Percentiles rank a stretch among this genome's conserved stretches.
Conservation (phyloP, 495 filamentous ascomycete genomes). For the Cercophora sp. region DNA sequence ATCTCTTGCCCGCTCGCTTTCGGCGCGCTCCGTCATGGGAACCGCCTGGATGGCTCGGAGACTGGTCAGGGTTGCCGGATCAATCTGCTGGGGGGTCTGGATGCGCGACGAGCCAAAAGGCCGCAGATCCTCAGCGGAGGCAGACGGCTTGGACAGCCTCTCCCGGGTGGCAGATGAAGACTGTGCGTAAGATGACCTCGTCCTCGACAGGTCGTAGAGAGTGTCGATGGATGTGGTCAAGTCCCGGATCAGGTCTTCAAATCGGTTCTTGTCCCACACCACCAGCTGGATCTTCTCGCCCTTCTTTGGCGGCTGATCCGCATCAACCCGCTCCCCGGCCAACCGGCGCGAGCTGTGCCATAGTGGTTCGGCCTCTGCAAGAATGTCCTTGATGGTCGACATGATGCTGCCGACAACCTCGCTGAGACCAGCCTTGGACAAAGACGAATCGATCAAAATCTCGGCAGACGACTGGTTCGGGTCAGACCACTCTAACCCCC, state of each 20-base stretch:
- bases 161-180: conserved; percentile 22
- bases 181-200: conserved; percentile 49
- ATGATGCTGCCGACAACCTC: conserved; percentile 87
- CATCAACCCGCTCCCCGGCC: conserved; percentile 39
- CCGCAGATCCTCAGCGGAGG: conserved; percentile 40
- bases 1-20: conserved; percentile 32
- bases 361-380: conserved; percentile 80
- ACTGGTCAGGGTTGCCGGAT: conserved; percentile 41
- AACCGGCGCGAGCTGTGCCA: conserved; percentile 51
- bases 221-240: conserved; percentile 84
- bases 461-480: conserved; percentile 59
- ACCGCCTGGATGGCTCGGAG: conserved; percentile 39
- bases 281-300: conserved; percentile 47
- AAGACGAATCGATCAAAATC: conserved; percentile 69
- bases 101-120: conserved; percentile 53
- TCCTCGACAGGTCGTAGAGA: conserved; percentile 78
- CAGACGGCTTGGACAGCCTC: conserved; percentile 23
- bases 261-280: conserved; percentile 56
- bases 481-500: conserved; percentile 91
- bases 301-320: conserved; percentile 27
- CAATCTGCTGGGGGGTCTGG: conserved; percentile 50
- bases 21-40: conserved; percentile 34
- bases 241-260: conserved; percentile 69
- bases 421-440: conserved; percentile 77
- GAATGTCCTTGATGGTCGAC: conserved; percentile 79